Conservation (phyloP, 2,329 filamentous ascomycete species). For the Microdochium paspali region DNA sequence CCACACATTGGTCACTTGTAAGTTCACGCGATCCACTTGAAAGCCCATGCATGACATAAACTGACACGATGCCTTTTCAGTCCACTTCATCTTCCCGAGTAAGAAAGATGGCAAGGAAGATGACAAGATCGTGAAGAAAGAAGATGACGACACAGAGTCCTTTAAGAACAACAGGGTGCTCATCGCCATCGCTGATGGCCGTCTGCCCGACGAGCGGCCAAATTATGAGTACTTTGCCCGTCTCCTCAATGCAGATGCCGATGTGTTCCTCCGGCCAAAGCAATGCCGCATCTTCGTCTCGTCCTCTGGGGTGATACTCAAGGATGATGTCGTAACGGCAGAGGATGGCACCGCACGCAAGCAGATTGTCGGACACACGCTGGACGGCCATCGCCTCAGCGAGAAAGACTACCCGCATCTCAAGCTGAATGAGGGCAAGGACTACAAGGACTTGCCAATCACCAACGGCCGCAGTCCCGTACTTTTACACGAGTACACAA, state of each 20-base stretch:
- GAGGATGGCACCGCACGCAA: conserved; percentile 17
- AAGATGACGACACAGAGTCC: conserved; percentile 35
- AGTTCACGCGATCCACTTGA: conserved; percentile 23
- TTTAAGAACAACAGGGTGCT: conserved; percentile 59
- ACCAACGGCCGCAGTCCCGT: conserved; percentile 35
- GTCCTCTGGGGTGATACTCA: conserved; percentile 40
- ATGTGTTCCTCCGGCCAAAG: conserved; percentile 45
- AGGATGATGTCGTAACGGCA: conserved; percentile 27
- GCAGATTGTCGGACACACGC: conserved; percentile 13
- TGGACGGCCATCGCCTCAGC: conserved; percentile 15
- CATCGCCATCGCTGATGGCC: conserved; percentile 47
- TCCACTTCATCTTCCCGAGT: conserved; percentile 50
- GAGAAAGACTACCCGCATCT: conserved; percentile 42
- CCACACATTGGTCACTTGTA: conserved; percentile 52
- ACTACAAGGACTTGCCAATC: conserved; percentile 34
- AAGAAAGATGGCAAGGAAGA: conserved; percentile 44
- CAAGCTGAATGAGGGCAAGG: conserved; percentile 42
- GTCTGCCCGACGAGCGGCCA: conserved; percentile 46
- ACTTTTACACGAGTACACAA: conserved; percentile 50
- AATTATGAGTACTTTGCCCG: conserved; percentile 54
- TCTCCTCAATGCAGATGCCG: conserved; percentile 42
- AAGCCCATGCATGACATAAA: not conserved
- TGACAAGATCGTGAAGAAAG: conserved; percentile 23
- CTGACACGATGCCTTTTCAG: conserved; percentile 22
- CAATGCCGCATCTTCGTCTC: conserved; percentile 50